These are phyloP conservation scores for Cicer bijugum DNA, from an alignment of 306 rosid genomes.

Conservation along the genomic window DNA sequence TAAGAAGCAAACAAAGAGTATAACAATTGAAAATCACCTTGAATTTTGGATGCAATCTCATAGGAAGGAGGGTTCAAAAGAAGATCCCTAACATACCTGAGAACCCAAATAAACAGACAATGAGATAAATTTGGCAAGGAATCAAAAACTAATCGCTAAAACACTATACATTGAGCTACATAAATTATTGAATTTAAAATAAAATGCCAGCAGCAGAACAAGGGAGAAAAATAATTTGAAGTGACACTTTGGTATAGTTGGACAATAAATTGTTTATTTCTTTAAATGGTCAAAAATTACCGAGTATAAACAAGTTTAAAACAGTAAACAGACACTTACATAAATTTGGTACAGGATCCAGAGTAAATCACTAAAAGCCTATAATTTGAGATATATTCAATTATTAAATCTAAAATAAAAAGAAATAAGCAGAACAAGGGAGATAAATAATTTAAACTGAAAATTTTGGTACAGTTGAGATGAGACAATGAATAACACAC, in stretches of 20 bases:
- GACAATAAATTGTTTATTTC: not conserved
- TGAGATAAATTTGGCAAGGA: slow-evolving; percentile 11
- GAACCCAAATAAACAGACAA: slow-evolving; percentile 39
- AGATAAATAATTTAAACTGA: slow-evolving; percentile 12
- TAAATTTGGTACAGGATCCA: slow-evolving; percentile 14
- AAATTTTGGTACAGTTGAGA: not conserved
- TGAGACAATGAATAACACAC: not conserved
- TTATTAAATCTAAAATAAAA: not conserved
- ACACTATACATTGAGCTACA: slow-evolving; percentile 23
- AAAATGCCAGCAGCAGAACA: not conserved
- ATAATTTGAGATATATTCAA: slow-evolving; percentile 7
- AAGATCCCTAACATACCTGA: slow-evolving; percentile 85
- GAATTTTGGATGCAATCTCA: slow-evolving; percentile 83
- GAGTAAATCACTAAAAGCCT: slow-evolving; percentile 8
- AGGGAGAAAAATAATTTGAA: slow-evolving; percentile 11
- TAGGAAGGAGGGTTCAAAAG: slow-evolving; percentile 93
- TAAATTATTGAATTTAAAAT: not conserved
- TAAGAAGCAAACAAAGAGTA: slow-evolving; percentile 29
- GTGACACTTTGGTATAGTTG: not conserved
- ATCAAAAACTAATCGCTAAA: slow-evolving; percentile 17
- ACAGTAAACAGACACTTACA: slow-evolving; percentile 25
- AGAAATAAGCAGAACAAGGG: not conserved
- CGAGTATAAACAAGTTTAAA: not conserved
- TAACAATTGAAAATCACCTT: slow-evolving; percentile 59
- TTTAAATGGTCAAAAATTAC: not conserved